A percentile compares a stretch with the other conserved stretches of the same genome.
Conservation (phyloP, 495 filamentous ascomycete species). For the Corynascus novoguineensis region DNA sequence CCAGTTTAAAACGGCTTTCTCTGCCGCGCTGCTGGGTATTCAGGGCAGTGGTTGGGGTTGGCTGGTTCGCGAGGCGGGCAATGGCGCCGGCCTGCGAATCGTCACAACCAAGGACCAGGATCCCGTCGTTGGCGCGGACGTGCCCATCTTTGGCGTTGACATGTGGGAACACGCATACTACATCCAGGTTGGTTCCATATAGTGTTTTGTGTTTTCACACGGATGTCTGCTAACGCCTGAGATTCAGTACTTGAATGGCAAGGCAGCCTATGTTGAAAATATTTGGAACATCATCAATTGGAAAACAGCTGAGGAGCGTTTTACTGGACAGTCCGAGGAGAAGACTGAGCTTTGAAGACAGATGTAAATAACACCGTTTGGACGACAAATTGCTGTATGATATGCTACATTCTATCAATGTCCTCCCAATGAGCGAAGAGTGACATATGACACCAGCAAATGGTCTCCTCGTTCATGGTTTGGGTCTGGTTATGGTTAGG, state of each 20-base stretch:
- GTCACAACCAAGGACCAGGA: constrained; percentile 89
- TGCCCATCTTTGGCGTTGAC: constrained; percentile 86
- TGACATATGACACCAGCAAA: too few species aligned
- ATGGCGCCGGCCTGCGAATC: constrained; percentile 63
- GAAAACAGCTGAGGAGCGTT: constrained; percentile 87
- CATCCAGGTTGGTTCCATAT: constrained; percentile 72
- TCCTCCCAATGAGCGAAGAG: too few species aligned
- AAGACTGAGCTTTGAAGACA: constrained; percentile 30
- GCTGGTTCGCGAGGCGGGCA: constrained; percentile 78
- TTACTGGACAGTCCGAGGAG: constrained; percentile 38
- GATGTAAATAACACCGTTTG: neutral
- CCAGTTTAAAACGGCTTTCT: constrained; percentile 71
- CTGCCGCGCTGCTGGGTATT: constrained; percentile 55
- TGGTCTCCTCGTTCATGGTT: too few species aligned
- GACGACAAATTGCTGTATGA: too few species aligned
- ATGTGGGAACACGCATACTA: constrained; percentile 77
- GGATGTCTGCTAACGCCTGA: constrained; percentile 5
- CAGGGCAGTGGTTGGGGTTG: constrained; percentile 73
- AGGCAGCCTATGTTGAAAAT: constrained; percentile 92
- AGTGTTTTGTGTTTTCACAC: neutral
- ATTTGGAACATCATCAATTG: constrained; percentile 99
- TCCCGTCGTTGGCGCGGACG: constrained; percentile 80
- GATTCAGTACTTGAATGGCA: constrained; percentile 80
- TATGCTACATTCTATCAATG: too few species aligned
- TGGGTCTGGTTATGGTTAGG: too few species aligned